A percentile compares a stretch with the other conserved stretches of the same genome.
These are phyloP conservation scores for Verticillium isaacii DNA, from an alignment of 2,329 filamentous ascomycete species.

Conservation along the genomic window DNA sequence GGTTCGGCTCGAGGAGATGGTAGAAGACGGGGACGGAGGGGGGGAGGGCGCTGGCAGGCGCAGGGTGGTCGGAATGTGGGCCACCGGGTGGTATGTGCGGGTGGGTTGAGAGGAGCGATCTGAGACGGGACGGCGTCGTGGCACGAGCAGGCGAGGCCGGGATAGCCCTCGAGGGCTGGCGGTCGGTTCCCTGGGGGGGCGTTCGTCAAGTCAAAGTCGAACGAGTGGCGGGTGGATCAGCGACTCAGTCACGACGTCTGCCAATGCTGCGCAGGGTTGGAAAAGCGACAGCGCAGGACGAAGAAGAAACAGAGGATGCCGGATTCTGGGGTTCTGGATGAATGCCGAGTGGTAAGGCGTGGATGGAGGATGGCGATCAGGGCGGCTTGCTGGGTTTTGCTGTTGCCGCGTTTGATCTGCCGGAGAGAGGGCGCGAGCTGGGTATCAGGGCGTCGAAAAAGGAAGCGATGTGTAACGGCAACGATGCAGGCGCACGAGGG, in stretches of 20 bases:
- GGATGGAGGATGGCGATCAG: background rate
- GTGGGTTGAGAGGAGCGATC: background rate
- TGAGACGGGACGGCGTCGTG: slow-evolving; percentile 4
- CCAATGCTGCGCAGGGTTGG: background rate
- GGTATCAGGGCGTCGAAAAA: slow-evolving; percentile 1
- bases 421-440: background rate
- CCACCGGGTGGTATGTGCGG: background rate
- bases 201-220: background rate
- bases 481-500: background rate
- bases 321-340: background rate
- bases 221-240: background rate
- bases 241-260: background rate
- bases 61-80: slow-evolving; percentile 35
- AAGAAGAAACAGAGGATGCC: background rate
- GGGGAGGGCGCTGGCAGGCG: slow-evolving; percentile 38
- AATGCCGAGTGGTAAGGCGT: background rate
- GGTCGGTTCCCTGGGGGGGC: background rate
- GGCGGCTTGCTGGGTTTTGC: background rate
- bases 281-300: background rate
- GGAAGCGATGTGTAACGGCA: background rate
- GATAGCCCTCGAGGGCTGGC: background rate
- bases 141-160: slow-evolving; percentile 1
- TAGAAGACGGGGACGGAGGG: slow-evolving; percentile 49
- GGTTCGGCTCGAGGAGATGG: slow-evolving; percentile 55
- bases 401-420: slow-evolving; percentile 1